Conservation (phyloP, 2,329 filamentous ascomycete genomes). For the Ilyonectria destructans region DNA sequence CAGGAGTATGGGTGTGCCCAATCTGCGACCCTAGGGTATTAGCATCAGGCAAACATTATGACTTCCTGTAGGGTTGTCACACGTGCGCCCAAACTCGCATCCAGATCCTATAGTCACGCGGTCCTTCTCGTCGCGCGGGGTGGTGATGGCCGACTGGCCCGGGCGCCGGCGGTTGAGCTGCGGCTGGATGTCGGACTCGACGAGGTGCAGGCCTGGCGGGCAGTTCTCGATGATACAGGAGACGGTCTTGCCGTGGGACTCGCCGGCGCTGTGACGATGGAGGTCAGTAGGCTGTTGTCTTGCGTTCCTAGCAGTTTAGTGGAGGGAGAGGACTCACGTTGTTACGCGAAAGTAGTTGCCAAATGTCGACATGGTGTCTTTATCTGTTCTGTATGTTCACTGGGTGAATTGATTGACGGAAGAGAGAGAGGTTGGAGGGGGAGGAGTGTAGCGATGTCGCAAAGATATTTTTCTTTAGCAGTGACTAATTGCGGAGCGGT, state of each 20-base stretch:
- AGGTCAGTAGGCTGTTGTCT: conserved; percentile 29
- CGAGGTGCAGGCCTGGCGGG: conserved; percentile 68
- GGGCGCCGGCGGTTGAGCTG: conserved; percentile 24
- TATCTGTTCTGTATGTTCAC: conserved; percentile 35
- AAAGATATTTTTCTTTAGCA: conserved; percentile 33
- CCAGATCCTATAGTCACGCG: conserved; percentile 92
- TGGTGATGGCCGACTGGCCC: conserved; percentile 56
- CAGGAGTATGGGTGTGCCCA: conserved; percentile 92
- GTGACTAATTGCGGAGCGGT: conserved; percentile 21
- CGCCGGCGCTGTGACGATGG: conserved; percentile 29
- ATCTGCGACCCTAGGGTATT: conserved; percentile 36
- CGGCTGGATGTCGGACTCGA: conserved; percentile 19
- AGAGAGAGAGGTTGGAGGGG: conserved; percentile 28
- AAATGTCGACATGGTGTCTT: conserved; percentile 83
- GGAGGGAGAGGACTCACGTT: conserved; percentile 71
- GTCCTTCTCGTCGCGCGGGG: conserved; percentile 93
- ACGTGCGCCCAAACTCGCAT: conserved; percentile 88
- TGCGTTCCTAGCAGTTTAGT: conserved; percentile 29
- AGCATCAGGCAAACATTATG: conserved; percentile 41
- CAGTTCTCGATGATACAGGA: conserved; percentile 66
- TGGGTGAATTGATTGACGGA: conserved; percentile 26
- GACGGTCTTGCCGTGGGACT: conserved; percentile 17
- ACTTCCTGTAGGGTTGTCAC: conserved; percentile 39
- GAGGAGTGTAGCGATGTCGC: conserved; percentile 26
- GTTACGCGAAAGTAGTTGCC: conserved; percentile 72